These are phyloP conservation scores for Anisogramma anomala DNA, from an alignment of 2,329 filamentous ascomycete genomes.

Conservation along the genomic window DNA sequence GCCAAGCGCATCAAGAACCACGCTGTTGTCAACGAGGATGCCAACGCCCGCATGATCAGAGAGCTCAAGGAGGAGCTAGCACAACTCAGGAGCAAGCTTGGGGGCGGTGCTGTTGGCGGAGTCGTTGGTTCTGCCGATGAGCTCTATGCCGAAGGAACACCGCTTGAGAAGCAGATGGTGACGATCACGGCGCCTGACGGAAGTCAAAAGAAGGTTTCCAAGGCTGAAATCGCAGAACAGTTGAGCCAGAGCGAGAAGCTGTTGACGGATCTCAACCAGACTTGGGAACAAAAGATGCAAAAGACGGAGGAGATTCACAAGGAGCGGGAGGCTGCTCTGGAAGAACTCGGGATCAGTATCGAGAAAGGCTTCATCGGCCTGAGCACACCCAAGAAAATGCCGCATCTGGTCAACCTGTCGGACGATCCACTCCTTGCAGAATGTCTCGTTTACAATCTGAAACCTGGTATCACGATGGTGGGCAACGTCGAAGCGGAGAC, in stretches of 20 bases:
- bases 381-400: constrained; percentile 97
- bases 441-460: constrained; percentile 95
- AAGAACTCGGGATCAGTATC: constrained; percentile 96
- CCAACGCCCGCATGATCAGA: constrained; percentile 96
- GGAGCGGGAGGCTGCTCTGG: constrained; percentile 84
- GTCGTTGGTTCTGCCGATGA: constrained; percentile 53
- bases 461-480: constrained; percentile 86
- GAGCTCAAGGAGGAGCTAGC: constrained; percentile 92
- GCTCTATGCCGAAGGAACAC: constrained; percentile 83
- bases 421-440: constrained; percentile 87
- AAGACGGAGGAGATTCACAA: constrained; percentile 98
- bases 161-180: constrained; percentile 89
- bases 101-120: constrained; percentile 32
- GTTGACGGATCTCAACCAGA: constrained; percentile 91
- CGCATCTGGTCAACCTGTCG: constrained; percentile 95
- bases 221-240: constrained; percentile 95
- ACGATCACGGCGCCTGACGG: constrained; percentile 83
- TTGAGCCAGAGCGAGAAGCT: constrained; percentile 93
- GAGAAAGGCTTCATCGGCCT: constrained; percentile 95
- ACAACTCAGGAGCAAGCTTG: constrained; percentile 75
- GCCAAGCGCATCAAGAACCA: constrained; percentile 99
- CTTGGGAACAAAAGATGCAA: constrained; percentile 91
- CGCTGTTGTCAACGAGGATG: constrained; percentile 96
- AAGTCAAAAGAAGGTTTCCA: constrained; percentile 85
- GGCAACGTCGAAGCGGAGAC: constrained; percentile 89